These are phyloP conservation scores for Claviceps sp. DNA, from an alignment of 2,329 filamentous ascomycete genomes.

Conservation along the genomic window DNA sequence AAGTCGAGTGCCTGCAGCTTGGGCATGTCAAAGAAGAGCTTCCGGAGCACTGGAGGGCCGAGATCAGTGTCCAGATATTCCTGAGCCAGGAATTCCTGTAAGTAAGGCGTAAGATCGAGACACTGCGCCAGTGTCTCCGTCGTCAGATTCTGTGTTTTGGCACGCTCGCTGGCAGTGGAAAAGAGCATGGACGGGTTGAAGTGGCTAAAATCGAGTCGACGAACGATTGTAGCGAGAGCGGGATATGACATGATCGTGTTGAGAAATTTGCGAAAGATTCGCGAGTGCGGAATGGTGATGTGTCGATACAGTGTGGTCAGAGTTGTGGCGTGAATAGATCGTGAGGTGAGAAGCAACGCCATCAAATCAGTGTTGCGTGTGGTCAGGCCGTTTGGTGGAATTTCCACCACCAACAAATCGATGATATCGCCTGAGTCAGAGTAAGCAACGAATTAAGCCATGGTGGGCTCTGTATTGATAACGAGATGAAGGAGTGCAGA, in stretches of 20 bases:
- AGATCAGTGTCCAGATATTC: constrained; percentile 72
- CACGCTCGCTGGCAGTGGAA: constrained; percentile 59
- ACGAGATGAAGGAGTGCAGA: neutral
- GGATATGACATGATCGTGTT: constrained; percentile 53
- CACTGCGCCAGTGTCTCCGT: constrained; percentile 58
- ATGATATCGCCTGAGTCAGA: constrained; percentile 51
- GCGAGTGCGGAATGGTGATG: constrained; percentile 71
- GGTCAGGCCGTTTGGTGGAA: constrained; percentile 57
- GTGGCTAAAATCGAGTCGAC: constrained; percentile 72
- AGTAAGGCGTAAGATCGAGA: constrained; percentile 55
- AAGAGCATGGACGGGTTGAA: constrained; percentile 72
- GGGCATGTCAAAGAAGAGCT: constrained; percentile 55
- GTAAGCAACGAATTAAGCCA: neutral
- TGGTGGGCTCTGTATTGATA: neutral
- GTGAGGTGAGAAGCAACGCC: constrained; percentile 64
- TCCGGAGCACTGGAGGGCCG: constrained; percentile 51
- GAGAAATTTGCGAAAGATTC: constrained; percentile 72
- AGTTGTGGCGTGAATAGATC: constrained; percentile 57
- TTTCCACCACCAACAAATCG: constrained; percentile 58
- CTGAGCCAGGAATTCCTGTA: constrained; percentile 67
- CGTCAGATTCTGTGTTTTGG: constrained; percentile 63
- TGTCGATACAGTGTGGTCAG: constrained; percentile 63
- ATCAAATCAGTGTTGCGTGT: constrained; percentile 68
- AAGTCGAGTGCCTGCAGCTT: constrained; percentile 59
- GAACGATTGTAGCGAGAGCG: constrained; percentile 59